phyloP scores from a whole-genome alignment of 768 basidiomycete genomes.

The Leccinum truebloodii region DNA sequence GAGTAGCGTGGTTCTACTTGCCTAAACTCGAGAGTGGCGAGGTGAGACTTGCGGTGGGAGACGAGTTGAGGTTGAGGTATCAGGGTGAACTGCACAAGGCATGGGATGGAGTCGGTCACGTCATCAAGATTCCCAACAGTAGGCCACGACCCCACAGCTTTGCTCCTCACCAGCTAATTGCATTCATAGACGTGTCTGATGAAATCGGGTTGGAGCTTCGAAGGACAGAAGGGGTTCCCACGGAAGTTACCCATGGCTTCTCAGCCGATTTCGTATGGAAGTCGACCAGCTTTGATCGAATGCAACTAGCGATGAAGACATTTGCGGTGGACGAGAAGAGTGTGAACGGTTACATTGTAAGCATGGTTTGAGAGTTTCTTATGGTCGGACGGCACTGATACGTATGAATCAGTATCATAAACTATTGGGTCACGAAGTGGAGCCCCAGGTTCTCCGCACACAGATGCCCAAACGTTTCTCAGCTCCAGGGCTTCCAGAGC shows the following conservation, averaged over 20 bases:
- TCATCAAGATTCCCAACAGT: slow-evolving; percentile 99
- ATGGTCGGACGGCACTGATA: slow-evolving; percentile 3
- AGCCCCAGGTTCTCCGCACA: slow-evolving; percentile 86
- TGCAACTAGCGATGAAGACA: slow-evolving; percentile 99
- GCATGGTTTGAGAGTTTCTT: slow-evolving; percentile 31
- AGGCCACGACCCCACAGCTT: slow-evolving; percentile 31
- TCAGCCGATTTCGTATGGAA: slow-evolving; percentile 99
- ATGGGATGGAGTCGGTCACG: slow-evolving; percentile 98
- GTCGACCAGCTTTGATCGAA: slow-evolving; percentile 97
- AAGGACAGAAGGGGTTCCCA: slow-evolving; percentile 88
- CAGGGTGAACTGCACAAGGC: slow-evolving; percentile 85
- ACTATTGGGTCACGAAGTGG: slow-evolving; percentile 94
- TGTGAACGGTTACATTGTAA: slow-evolving; percentile 95
- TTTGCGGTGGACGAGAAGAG: slow-evolving; percentile 99
- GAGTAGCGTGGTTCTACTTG: slow-evolving; percentile 96
- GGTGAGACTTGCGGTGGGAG: slow-evolving; percentile 94
- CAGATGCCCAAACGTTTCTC: slow-evolving; percentile 98
- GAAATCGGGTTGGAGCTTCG: slow-evolving; percentile 95
- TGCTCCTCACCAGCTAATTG: slow-evolving; percentile 9
- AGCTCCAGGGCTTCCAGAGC: slow-evolving; percentile 94
- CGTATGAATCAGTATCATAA: slow-evolving; percentile 80
- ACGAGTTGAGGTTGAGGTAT: slow-evolving; percentile 90
- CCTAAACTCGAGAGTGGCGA: slow-evolving; percentile 99
- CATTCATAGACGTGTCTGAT: slow-evolving; percentile 85
- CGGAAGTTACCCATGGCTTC: slow-evolving; percentile 92